These are phyloP conservation scores for Aspergillus texensis DNA, from an alignment of 2,329 filamentous ascomycete genomes.

Conservation along the genomic window DNA sequence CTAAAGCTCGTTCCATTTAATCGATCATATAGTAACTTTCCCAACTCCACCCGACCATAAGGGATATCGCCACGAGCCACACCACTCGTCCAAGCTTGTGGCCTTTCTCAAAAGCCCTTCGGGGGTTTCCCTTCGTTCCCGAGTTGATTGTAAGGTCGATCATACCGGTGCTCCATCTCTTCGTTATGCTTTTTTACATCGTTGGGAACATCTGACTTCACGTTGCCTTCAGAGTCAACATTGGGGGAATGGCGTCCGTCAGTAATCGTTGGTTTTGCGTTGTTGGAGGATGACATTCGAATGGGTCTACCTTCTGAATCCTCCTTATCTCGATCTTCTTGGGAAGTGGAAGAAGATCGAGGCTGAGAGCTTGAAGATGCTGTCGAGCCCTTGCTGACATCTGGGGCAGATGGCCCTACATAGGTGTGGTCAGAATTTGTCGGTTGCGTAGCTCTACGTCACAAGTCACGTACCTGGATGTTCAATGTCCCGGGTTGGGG, in stretches of 20 bases:
- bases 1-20: neutral
- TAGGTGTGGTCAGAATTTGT: neutral
- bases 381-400: constrained; percentile 16
- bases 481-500: constrained; percentile 24
- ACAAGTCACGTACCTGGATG: constrained; percentile 24
- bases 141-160: constrained; percentile 37
- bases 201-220: constrained; percentile 29
- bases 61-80: neutral
- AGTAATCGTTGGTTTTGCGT: constrained; percentile 36
- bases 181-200: constrained; percentile 41
- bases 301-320: constrained; percentile 10
- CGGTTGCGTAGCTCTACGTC: neutral
- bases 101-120: constrained; percentile 17
- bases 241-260: constrained; percentile 34
- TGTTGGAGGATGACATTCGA: constrained; percentile 34
- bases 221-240: constrained; percentile 31
- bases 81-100: neutral
- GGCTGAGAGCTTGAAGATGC: constrained; percentile 5
- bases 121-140: constrained; percentile 27
- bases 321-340: neutral
- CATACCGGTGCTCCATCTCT: constrained; percentile 36
- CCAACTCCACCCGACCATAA: neutral
- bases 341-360: constrained; percentile 2
- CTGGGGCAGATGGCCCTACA: constrained; percentile 26
- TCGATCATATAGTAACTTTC: neutral